Evolutionary conservation across 108 stramenopile genomes (phyloP), one percentile per base, ranked within the genome.

Genomic region (Cyclostephanos invisitatus): DNA sequence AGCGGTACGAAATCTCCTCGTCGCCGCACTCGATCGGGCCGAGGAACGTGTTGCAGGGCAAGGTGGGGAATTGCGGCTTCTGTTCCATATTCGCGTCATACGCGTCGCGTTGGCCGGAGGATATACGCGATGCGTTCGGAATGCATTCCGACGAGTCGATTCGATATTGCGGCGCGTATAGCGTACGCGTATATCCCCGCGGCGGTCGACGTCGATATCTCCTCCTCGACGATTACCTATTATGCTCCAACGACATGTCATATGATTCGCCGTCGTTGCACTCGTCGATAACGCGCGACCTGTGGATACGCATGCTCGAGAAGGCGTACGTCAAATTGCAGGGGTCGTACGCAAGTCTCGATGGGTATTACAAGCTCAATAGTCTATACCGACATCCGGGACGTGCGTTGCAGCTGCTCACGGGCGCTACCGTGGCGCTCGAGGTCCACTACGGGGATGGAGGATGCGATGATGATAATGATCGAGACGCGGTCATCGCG

Each of bases 351-450:
- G 68, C 68, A 7, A 58, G 56, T 0, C 54, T 68, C 7, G 68
- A 68, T 42, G 68, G 68, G 21, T 56, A 58, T 46, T 68, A 68
- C 68, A 68, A 68, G 42, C 46, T 46, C 54, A 68, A 68, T 18
- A 68, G 68, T 53, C 68, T 68, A 0, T 68, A 68, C 42, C 68
- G 68, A 29, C 68, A 68, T 58, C 68, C 68, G 14, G 68, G 56
- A 18, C 38, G 68, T 14, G 68, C 68, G 15, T 42, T 68, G 35
- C 68, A 68, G 56, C 42, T 68, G 4, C 54, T 68, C 2, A 68
- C 68, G 32, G 68, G 68, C 9, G 68, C 56, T 56, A 38, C 56
- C 21, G 28, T 58, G 22, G 68, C 68, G 25, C 24, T 68, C 20
- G 68, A 68, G 38, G 56, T 68, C 11, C 56, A 58, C 57, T 53